Evolutionary conservation across 106 monocot species (phyloP), one percentile per base, ranked within the genome.

Genomic region (Acorus gramineus): DNA sequence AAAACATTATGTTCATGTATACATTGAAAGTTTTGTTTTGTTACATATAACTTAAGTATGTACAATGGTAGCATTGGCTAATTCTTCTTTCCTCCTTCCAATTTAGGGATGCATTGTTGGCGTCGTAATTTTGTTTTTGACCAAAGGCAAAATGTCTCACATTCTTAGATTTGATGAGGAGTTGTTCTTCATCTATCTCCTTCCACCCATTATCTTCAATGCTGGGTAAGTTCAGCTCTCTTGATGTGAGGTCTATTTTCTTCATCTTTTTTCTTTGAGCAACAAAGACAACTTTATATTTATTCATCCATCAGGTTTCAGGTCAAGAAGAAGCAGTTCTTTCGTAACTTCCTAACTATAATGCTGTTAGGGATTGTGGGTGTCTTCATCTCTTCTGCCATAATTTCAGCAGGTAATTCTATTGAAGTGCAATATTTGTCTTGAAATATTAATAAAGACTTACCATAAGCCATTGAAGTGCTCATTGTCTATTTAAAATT

Each of bases 191-290:
- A 81, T 79, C 14, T 92, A 84, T 67, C 78, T 91, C 54, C 79
- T 92, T 12, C 90, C 90, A 46, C 90, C 90, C 4, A 91, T 86
- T 70, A 84, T 92, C 49, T 92, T 92, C 69, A 84, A 92, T 81
- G 91, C 86, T 44, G 91, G 84, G 86, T 86, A 79, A 55, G 76
- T 71, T 12, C 28, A 63, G 55, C 9, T 45, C 49, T 60, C 8
- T 42, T 72, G n/a, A 44, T 51, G 9, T 50, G 50, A 4, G 2
- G 6, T 9, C 42, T 5, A 28, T n/a, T n/a, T n/a, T n/a, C 14
- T 66, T 52, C 10, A 8, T 13, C 49, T 6, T n/a, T 9, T 11
- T 49, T 42, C 57, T 47, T 3, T 12, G 46, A 10, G 14, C 4
- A 8, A 46, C 47, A 1, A 47, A n/a, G 3, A 51, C 3, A 14